phyloP scores from a whole-genome alignment of 257 asterid genomes.

The Paulownia fortunei region DNA sequence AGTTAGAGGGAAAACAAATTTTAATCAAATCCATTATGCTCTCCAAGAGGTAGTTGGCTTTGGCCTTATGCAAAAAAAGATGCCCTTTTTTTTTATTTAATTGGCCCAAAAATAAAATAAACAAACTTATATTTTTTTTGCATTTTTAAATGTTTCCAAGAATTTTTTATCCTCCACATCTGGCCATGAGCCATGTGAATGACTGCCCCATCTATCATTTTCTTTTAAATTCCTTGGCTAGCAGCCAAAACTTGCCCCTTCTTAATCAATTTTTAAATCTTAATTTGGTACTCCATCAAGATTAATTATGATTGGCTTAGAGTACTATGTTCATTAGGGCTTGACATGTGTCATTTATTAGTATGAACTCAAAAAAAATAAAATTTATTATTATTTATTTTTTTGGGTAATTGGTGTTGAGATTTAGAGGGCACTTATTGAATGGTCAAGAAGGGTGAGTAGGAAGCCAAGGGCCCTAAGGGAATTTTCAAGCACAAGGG shows the following conservation, averaged over 20 bases:
- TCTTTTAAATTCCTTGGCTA: constrained; percentile 38
- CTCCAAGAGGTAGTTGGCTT: constrained; percentile 43
- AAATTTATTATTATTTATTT: not conserved
- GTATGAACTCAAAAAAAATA: not conserved
- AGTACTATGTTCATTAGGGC: constrained; percentile 15
- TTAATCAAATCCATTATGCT: constrained; percentile 28
- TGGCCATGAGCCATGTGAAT: constrained; percentile 61
- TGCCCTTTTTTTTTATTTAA: constrained; percentile 30
- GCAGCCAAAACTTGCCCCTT: constrained; percentile 35
- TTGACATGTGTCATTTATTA: constrained; percentile 24
- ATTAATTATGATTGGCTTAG: constrained; percentile 15
- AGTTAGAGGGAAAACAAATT: not conserved
- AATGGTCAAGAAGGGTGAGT: constrained; percentile 34
- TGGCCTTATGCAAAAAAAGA: constrained; percentile 29
- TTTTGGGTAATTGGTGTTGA: not conserved
- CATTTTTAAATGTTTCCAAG: constrained; percentile 12
- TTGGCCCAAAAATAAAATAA: constrained; percentile 27
- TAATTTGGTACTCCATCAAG: not conserved
- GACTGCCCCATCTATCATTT: constrained; percentile 36
- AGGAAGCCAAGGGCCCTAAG: constrained; percentile 41
- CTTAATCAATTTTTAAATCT: constrained; percentile 17
- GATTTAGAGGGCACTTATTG: constrained; percentile 32
- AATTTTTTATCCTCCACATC: constrained; percentile 38
- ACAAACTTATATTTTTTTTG: not conserved
- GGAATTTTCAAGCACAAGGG: constrained; percentile 30